Evolutionary conservation across 108 stramenopile genomes (phyloP).

Genomic region (Nitzschia sp.): DNA sequence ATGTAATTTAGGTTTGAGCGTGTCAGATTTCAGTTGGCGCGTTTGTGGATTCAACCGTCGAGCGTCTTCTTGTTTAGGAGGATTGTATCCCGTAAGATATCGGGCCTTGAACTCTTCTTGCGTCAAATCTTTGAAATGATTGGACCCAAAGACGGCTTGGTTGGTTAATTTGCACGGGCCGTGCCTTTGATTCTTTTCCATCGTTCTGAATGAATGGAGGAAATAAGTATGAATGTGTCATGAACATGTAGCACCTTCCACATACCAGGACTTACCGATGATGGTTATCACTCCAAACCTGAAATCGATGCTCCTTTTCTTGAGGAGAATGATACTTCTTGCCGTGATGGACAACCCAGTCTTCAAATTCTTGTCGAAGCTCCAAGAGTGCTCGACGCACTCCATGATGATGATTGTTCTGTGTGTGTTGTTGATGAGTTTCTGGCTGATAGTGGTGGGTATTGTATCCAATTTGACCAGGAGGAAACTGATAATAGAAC

Average conservation of each 20-base stretch:
- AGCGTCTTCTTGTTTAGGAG: constrained; percentile 49
- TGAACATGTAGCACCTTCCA: neutral
- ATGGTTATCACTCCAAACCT: constrained; percentile 83
- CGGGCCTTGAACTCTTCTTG: constrained; percentile 72
- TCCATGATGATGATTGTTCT: neutral
- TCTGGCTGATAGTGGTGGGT: constrained; percentile 10
- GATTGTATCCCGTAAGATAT: constrained; percentile 78
- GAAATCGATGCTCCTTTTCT: constrained; percentile 77
- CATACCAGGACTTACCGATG: constrained; percentile 36
- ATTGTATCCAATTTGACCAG: constrained; percentile 4
- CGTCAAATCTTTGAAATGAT: constrained; percentile 74
- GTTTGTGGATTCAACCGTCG: neutral
- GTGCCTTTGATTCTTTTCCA: constrained; percentile 69
- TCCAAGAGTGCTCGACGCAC: constrained; percentile 8
- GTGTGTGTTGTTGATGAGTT: constrained; percentile 19
- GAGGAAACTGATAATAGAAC: neutral
- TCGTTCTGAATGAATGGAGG: constrained; percentile 50
- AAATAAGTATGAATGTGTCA: neutral
- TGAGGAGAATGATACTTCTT: constrained; percentile 61
- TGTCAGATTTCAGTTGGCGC: constrained; percentile 20
- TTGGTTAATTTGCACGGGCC: constrained; percentile 83
- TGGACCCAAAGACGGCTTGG: constrained; percentile 79
- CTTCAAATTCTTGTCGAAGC: constrained; percentile 70
- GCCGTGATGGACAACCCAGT: constrained; percentile 62
- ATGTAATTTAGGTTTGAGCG: constrained; percentile 32